Evolutionary conservation across 2,329 filamentous ascomycete species (phyloP).

Genomic region (Ceratocystis smalleyi): DNA sequence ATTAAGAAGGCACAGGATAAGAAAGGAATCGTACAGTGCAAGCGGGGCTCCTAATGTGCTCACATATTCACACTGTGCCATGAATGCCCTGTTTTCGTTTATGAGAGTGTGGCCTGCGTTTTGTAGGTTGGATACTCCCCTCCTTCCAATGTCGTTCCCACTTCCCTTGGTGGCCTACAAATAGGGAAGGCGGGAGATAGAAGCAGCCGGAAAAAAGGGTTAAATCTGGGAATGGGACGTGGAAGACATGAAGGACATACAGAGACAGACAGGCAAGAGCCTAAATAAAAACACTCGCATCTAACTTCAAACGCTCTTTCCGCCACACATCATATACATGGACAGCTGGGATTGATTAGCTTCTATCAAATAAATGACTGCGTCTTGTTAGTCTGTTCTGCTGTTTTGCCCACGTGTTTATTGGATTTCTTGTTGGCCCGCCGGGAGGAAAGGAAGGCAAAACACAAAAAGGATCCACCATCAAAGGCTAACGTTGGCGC

Average conservation of each 20-base stretch:
- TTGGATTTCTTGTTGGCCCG: not conserved
- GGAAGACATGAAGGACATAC: not conserved
- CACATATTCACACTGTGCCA: not conserved
- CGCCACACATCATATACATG: no score
- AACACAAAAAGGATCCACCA: not conserved
- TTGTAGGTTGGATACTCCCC: not conserved
- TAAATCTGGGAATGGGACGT: no score
- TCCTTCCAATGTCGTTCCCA: not conserved
- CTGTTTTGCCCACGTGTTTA: not conserved
- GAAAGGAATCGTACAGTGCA: no score
- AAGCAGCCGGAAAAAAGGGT: not conserved
- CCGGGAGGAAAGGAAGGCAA: not conserved
- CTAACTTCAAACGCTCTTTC: no score
- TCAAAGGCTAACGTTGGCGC: not conserved
- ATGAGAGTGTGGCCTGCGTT: not conserved
- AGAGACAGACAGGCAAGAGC: not conserved
- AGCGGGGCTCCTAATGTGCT: not conserved
- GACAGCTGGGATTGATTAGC: no score
- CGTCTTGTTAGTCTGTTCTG: not conserved
- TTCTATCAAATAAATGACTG: no score
- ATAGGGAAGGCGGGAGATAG: not conserved
- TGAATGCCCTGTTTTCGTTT: not conserved
- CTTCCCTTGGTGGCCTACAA: not conserved
- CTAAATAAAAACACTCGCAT: not conserved
- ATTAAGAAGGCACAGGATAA: no score